Conservation (phyloP, 768 basidiomycete genomes). For the Podaxis mareebaensis region DNA sequence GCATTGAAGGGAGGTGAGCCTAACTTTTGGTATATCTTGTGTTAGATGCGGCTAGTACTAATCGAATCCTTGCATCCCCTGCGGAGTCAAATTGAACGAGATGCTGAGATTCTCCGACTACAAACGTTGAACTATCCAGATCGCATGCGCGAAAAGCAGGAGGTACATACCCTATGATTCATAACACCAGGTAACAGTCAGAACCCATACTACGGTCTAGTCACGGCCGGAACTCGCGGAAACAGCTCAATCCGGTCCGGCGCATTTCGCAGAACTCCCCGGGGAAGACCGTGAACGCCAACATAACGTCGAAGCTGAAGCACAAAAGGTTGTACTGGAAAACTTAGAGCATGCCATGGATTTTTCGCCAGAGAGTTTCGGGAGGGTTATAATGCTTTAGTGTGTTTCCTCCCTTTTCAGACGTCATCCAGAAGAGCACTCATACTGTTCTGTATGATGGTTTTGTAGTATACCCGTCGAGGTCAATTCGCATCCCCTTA, state of each 20-base stretch:
- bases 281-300: constrained; percentile 60
- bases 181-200: not conserved
- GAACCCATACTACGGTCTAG: constrained; percentile 35
- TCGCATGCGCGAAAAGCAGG: constrained; percentile 73
- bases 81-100: constrained; percentile 64
- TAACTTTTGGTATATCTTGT: not conserved
- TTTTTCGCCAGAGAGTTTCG: constrained; percentile 91
- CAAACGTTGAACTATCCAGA: constrained; percentile 83
- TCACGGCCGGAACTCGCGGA: constrained; percentile 78
- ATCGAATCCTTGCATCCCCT: not conserved
- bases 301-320: constrained; percentile 64
- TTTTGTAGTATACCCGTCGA: constrained; percentile 77
- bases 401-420: constrained; percentile 38
- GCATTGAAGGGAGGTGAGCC: constrained; percentile 41
- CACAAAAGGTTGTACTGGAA: constrained; percentile 86
- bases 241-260: constrained; percentile 59
- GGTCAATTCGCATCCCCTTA: constrained; percentile 87
- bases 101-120: constrained; percentile 88
- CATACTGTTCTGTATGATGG: not conserved
- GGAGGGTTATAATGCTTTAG: constrained; percentile 96
- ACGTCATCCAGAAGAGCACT: too few relatives aligned
- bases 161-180: constrained; percentile 43
- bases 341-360: constrained; percentile 94
- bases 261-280: constrained; percentile 74
- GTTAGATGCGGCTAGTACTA: not conserved